These are phyloP conservation scores for Hemileccinum impolitum DNA, from an alignment of 768 basidiomycete species.

Conservation along the genomic window DNA sequence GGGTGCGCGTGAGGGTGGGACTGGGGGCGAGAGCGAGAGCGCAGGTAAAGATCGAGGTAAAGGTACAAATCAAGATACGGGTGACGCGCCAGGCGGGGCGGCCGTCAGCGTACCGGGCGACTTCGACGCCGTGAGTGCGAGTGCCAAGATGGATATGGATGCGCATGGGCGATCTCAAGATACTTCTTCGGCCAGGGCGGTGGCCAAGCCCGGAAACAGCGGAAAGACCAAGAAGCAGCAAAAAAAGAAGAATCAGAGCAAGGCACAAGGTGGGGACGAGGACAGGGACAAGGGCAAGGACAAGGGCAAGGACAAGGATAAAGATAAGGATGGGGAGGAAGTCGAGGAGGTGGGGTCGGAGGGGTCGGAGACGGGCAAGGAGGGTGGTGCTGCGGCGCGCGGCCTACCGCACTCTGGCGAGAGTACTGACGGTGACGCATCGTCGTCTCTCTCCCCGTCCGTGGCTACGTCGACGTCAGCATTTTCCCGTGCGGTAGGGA, in stretches of 20 bases:
- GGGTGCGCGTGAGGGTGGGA: not conserved
- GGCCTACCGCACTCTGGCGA: slow-evolving; percentile 9
- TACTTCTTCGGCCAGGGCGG: not conserved
- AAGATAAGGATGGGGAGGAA: not conserved
- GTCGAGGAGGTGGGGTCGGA: not conserved
- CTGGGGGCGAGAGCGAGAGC: no score
- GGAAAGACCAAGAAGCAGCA: slow-evolving; percentile 40
- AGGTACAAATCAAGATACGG: not conserved
- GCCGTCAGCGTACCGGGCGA: slow-evolving; percentile 12
- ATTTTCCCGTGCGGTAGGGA: not conserved
- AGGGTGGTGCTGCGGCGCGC: not conserved
- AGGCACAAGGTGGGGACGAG: slow-evolving; percentile 13
- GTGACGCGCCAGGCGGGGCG: slow-evolving; percentile 9
- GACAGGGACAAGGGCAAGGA: slow-evolving; percentile 4
- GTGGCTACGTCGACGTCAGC: not conserved
- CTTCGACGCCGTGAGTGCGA: slow-evolving; percentile 3
- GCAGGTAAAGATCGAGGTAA: not conserved
- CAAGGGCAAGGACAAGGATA: not conserved
- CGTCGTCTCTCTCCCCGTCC: slow-evolving; percentile 4
- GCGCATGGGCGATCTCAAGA: no score
- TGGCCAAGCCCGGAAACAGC: slow-evolving; percentile 32
- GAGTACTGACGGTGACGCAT: slow-evolving; percentile 17
- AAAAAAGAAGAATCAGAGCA: slow-evolving; percentile 27
- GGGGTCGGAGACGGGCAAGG: slow-evolving; percentile 14
- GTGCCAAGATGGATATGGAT: no score